Percentiles rank a stretch among this genome's conserved stretches.
phyloP scores from a whole-genome alignment of 2,329 filamentous ascomycete genomes.

The Hypomyces rosellus region DNA sequence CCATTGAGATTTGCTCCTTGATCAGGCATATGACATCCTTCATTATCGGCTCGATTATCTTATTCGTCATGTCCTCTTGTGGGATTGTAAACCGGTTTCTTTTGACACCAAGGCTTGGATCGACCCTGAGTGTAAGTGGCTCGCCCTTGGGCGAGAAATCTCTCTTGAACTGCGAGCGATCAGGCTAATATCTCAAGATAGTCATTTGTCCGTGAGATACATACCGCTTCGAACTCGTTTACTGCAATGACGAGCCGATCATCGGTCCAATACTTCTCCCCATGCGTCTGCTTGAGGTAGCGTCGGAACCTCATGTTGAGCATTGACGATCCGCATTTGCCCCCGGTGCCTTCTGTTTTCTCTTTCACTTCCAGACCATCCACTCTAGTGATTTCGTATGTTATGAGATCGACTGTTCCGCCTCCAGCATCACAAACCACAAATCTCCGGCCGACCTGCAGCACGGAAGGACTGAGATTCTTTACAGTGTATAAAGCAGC shows the following conservation, averaged over 20 bases:
- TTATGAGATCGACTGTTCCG: conserved; percentile 49
- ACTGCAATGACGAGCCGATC: conserved; percentile 35
- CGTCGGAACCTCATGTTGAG: conserved; percentile 43
- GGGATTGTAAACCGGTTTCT: conserved; percentile 27
- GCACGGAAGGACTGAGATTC: conserved; percentile 33
- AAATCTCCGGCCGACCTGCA: conserved; percentile 41
- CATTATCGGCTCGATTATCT: conserved; percentile 36
- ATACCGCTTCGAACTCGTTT: conserved; percentile 36
- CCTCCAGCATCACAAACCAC: conserved; percentile 50
- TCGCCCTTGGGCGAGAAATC: conserved; percentile 30
- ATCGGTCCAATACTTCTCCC: conserved; percentile 37
- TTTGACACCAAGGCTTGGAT: conserved; percentile 26
- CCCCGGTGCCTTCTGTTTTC: conserved; percentile 42
- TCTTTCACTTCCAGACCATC: conserved; percentile 41
- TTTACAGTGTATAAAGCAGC: conserved; percentile 45
- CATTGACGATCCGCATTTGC: conserved; percentile 43
- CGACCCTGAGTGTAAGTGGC: conserved; percentile 29
- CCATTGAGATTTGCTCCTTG: conserved; percentile 34
- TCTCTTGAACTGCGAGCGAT: conserved; percentile 30
- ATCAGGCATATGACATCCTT: conserved; percentile 38
- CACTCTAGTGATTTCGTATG: conserved; percentile 40
- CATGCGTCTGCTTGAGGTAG: conserved; percentile 37
- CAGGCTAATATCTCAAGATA: conserved; percentile 7
- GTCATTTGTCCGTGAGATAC: conserved; percentile 33
- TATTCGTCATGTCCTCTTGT: conserved; percentile 60